Evolutionary conservation across 2,329 filamentous ascomycete species (phyloP).

Genomic region (Epichloe bromicola): DNA sequence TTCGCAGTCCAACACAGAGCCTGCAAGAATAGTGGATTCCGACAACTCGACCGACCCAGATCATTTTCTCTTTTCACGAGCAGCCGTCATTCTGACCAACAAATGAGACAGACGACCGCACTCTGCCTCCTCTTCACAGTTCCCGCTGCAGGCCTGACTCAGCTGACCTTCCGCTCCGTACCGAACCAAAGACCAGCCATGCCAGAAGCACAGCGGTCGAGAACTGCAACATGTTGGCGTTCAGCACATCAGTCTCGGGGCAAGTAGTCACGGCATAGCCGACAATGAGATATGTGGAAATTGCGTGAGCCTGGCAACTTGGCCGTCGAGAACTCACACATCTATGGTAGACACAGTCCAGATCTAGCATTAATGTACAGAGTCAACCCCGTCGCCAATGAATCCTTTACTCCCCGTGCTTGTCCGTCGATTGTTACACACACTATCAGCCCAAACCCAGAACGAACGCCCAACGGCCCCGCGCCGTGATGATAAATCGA

Average conservation of each 20-base stretch:
- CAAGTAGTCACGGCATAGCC: not conserved
- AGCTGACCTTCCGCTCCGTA: not conserved
- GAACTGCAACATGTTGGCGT: not conserved
- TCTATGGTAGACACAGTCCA: not conserved
- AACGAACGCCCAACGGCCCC: conserved; percentile 2
- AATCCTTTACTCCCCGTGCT: conserved; percentile 1
- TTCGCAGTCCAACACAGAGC: too few relatives aligned
- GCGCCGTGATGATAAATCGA: not conserved
- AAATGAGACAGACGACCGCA: too few relatives aligned
- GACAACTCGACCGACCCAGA: too few relatives aligned
- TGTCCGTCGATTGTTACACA: not conserved
- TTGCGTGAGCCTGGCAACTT: not conserved
- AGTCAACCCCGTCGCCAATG: not conserved
- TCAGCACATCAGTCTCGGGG: not conserved
- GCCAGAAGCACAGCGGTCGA: not conserved
- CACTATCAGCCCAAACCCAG: not conserved
- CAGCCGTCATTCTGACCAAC: too few relatives aligned
- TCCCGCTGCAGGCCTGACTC: not conserved
- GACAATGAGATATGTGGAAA: not conserved
- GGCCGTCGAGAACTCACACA: not conserved
- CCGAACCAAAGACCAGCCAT: too few relatives aligned
- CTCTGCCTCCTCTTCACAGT: not conserved
- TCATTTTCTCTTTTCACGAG: too few relatives aligned
- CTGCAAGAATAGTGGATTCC: too few relatives aligned
- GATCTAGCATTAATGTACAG: conserved; percentile 2